Evolutionary conservation across 306 rosid genomes (phyloP).

Genomic region (Begonia fuchsioides): DNA sequence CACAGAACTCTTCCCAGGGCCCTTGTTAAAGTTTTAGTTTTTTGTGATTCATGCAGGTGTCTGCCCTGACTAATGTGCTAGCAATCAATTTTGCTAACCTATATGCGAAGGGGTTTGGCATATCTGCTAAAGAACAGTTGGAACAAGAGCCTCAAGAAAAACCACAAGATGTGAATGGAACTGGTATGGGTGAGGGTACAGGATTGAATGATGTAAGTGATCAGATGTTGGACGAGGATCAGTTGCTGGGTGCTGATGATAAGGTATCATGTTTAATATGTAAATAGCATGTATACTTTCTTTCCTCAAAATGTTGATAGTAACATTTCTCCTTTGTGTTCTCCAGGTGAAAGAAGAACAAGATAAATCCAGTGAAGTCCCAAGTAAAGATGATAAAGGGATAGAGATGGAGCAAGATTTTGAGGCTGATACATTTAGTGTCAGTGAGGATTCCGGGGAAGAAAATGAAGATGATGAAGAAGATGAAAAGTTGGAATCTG

Average conservation of each 20-base stretch:
- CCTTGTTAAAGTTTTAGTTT: background rate
- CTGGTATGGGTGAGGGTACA: slow-evolving; percentile 82
- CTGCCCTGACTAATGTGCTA: slow-evolving; percentile 41
- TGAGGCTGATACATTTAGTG: slow-evolving; percentile 44
- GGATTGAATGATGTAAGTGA: slow-evolving; percentile 82
- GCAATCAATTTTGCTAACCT: slow-evolving; percentile 53
- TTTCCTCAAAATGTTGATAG: background rate
- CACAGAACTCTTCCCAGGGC: too few species aligned
- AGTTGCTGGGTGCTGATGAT: slow-evolving; percentile 52
- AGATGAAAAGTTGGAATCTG: slow-evolving; percentile 48
- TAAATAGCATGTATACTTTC: slow-evolving; percentile 2
- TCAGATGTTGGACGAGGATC: slow-evolving; percentile 83
- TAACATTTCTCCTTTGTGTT: slow-evolving; percentile 2
- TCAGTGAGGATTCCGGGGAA: slow-evolving; percentile 72
- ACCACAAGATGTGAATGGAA: slow-evolving; percentile 54
- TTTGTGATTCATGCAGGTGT: slow-evolving; percentile 38
- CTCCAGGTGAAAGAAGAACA: slow-evolving; percentile 37
- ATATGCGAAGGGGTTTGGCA: slow-evolving; percentile 59
- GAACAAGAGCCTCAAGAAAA: slow-evolving; percentile 26
- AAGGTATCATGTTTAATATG: slow-evolving; percentile 33
- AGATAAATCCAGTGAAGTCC: slow-evolving; percentile 40
- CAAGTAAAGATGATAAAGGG: slow-evolving; percentile 49
- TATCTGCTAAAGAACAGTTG: slow-evolving; percentile 35
- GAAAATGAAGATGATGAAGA: slow-evolving; percentile 43
- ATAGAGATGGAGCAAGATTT: slow-evolving; percentile 87